Evolutionary conservation across 257 asterid genomes (phyloP).

Genomic region (Lycium ferocissimum): DNA sequence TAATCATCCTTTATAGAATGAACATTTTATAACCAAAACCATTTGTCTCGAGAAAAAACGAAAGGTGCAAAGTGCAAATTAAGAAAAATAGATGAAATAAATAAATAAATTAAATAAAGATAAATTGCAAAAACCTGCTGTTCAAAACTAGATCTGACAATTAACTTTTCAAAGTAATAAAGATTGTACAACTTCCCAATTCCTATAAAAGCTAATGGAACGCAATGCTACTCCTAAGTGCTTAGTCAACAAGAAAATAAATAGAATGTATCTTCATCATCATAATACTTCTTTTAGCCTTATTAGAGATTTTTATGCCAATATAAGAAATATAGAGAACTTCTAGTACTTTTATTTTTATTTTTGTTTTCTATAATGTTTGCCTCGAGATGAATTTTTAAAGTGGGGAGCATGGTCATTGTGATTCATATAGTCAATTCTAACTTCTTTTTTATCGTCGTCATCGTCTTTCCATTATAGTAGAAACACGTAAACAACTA

Average conservation of each 20-base stretch:
- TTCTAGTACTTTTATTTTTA: not conserved
- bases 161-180: too few relatives aligned
- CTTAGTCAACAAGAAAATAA: constrained; percentile 9
- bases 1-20: too few relatives aligned
- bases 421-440: not conserved
- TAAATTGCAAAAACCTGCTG: too few relatives aligned
- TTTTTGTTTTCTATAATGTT: constrained; percentile 4
- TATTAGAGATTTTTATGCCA: not conserved
- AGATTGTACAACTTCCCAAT: too few relatives aligned
- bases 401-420: not conserved
- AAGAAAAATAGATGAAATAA: too few relatives aligned
- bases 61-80: too few relatives aligned
- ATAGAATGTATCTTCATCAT: not conserved
- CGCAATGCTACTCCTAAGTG: not conserved
- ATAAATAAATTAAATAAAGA: too few relatives aligned
- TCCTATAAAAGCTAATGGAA: too few relatives aligned
- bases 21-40: too few relatives aligned
- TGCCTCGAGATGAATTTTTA: not conserved
- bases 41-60: too few relatives aligned
- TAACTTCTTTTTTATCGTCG: not conserved
- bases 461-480: not conserved
- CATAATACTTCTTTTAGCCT: constrained; percentile 7
- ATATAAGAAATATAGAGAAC: not conserved
- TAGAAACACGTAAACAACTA: not conserved
- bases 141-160: too few relatives aligned